A percentile compares a stretch with the other conserved stretches of the same genome.
phyloP scores from a whole-genome alignment of 2,329 filamentous ascomycete species.

The Calonectria pseudoturangicola region DNA sequence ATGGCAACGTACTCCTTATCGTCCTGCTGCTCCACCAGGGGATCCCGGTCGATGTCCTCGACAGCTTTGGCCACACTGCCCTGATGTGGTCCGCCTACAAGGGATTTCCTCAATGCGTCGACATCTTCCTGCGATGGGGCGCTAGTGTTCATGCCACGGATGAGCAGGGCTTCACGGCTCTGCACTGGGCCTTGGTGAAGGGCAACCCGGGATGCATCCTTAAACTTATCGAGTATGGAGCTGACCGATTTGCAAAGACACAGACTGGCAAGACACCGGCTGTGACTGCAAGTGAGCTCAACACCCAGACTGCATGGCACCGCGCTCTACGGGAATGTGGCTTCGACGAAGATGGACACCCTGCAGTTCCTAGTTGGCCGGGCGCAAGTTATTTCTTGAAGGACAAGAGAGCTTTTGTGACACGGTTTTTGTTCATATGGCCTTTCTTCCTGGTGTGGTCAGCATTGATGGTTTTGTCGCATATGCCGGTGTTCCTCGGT shows the following conservation, averaged over 20 bases:
- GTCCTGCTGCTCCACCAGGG: conserved; percentile 94
- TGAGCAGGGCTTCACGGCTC: conserved; percentile 93
- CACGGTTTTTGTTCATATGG: conserved; percentile 91
- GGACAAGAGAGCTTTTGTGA: conserved; percentile 86
- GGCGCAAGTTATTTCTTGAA: conserved; percentile 83
- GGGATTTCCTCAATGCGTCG: conserved; percentile 93
- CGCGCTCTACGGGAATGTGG: conserved; percentile 89
- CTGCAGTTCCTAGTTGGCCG: conserved; percentile 82
- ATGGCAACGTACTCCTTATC: conserved; percentile 94
- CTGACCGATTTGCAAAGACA: conserved; percentile 93
- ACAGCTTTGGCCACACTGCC: conserved; percentile 92
- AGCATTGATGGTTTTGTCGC: conserved; percentile 82
- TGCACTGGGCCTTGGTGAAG: conserved; percentile 98
- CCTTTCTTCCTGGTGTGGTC: conserved; percentile 86
- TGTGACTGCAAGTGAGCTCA: conserved; percentile 91
- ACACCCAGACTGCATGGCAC: conserved; percentile 87
- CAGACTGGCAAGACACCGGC: conserved; percentile 92
- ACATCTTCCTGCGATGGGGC: conserved; percentile 94
- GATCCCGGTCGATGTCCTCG: conserved; percentile 93
- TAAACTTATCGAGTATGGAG: conserved; percentile 96
- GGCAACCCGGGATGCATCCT: conserved; percentile 92
- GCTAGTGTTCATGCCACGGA: conserved; percentile 93
- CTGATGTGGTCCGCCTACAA: conserved; percentile 99
- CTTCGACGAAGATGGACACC: conserved; percentile 85
- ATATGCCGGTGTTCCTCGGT: conserved; percentile 83